Conservation (phyloP, 2,329 filamentous ascomycete genomes). For the Dothistroma pini region DNA sequence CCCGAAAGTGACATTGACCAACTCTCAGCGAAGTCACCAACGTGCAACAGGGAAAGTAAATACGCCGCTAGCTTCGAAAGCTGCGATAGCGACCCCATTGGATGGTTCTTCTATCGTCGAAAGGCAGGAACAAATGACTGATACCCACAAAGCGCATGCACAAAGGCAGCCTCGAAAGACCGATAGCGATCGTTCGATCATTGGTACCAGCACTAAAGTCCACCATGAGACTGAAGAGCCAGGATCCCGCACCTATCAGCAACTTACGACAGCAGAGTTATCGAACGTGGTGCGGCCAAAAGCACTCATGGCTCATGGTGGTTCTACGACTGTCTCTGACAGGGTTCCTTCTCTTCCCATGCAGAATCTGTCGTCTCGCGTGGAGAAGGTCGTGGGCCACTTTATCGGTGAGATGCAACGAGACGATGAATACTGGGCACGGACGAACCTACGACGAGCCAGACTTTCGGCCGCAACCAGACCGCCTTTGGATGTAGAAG, state of each 20-base stretch:
- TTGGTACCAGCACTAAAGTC: not conserved
- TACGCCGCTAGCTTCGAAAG: not conserved
- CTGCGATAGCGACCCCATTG: not conserved
- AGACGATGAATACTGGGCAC: constrained; percentile 31
- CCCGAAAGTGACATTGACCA: not conserved
- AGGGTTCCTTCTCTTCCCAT: not conserved
- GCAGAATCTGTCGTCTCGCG: constrained; percentile 9
- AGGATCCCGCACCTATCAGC: not conserved
- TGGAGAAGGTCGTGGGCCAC: constrained; percentile 25
- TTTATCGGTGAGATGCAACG: constrained; percentile 27
- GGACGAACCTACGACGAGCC: constrained; percentile 21
- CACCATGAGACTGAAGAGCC: not conserved
- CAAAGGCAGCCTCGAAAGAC: not conserved
- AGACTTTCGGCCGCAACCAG: constrained; percentile 10
- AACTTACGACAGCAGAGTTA: not conserved
- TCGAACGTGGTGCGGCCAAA: not conserved
- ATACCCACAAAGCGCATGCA: not conserved
- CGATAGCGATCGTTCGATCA: not conserved
- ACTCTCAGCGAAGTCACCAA: not conserved
- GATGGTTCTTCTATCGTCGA: not conserved
- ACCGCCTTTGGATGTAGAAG: not conserved
- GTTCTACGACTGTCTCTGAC: not conserved
- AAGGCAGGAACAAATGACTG: not conserved
- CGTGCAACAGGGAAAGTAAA: not conserved
- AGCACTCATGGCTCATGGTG: not conserved